Base-by-base conservation (phyloP, 2,329 filamentous ascomycete genomes). In the Shiraia sp. region DNA sequence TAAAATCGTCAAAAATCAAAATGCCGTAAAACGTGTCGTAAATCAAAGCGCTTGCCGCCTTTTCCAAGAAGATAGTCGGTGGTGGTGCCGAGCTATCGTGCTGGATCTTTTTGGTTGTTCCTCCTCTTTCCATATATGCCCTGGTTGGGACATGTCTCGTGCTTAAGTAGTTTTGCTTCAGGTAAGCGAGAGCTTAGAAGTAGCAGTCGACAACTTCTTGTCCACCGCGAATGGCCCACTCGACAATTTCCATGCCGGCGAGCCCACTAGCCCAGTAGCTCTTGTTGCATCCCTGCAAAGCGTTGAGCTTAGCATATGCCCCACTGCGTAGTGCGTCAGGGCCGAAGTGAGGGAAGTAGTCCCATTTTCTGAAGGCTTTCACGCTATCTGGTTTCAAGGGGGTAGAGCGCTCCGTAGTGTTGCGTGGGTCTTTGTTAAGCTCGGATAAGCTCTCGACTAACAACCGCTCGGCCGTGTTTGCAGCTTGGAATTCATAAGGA, bases 331-430 rank as follows among this genome's bases (percentile, higher is more conserved):
- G 47, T 2, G 60, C 51, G 26, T 59, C 46, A 19, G 47, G 49
- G 27, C 58, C 62, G 26, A 69, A 69, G 36, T 70, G 66, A 8
- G 66, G 66, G 33, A 70, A 69, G 40, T 70, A 70, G 15, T 70
- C 66, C 66, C 66, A 69, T 38, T 70, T 70, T 19, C 48, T 53
- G 49, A 70, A 70, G 1, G 59, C 65, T 27, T 56, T 60, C 33
- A 70, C 53, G 31, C 68, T 58, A 19, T 40, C 35, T 3, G 55
- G 32, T 17, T 22, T 42, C 9, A 68, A 35, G 3, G 56, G 59
- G 6, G 50, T 47, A 2, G 51, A 32, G 26, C 38, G 26, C 19
- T 51, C 54, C 2, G 55, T 65, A 12, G 42, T 42, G 26, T 70
- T 63, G n/a, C 66, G 49, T 9, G 66, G 66, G 33, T 70, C 65